phyloP scores from a whole-genome alignment of 306 rosid species.

The Rosa chinensis region DNA sequence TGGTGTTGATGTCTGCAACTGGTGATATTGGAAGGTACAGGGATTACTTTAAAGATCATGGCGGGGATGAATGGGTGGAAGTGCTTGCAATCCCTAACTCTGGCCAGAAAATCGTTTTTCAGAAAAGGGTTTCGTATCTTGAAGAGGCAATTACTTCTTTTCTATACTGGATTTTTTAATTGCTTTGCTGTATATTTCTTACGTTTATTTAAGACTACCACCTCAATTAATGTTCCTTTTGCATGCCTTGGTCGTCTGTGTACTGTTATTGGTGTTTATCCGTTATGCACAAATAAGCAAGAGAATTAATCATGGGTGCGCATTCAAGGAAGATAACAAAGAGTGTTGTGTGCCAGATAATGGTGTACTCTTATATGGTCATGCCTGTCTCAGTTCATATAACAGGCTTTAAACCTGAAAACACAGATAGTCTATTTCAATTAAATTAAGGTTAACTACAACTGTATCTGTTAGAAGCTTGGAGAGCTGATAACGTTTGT shows the following conservation, averaged over 20 bases:
- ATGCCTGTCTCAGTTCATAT: too few relatives aligned
- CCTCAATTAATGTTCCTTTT: not conserved
- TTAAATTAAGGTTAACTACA: too few relatives aligned
- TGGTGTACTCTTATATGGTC: not conserved
- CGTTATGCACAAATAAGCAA: not conserved
- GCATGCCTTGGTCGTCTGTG: conserved; percentile 13
- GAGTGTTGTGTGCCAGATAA: not conserved
- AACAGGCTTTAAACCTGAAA: too few relatives aligned
- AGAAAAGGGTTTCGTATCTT: conserved; percentile 63
- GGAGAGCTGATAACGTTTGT: too few relatives aligned
- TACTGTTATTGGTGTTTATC: conserved; percentile 14
- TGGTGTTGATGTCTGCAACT: conserved; percentile 93
- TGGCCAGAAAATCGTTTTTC: conserved; percentile 47
- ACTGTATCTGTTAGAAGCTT: too few relatives aligned
- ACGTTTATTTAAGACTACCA: not conserved
- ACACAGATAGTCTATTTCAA: too few relatives aligned
- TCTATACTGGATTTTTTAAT: not conserved
- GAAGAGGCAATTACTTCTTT: conserved; percentile 57
- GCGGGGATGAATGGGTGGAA: conserved; percentile 87
- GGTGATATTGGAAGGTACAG: too few relatives aligned
- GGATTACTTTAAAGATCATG: conserved; percentile 81
- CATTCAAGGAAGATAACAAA: not conserved
- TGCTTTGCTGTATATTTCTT: not conserved
- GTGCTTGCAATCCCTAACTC: conserved; percentile 79
- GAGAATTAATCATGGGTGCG: not conserved